Evolutionary conservation across 306 rosid species (phyloP), one percentile per base, ranked within the genome.

Genomic region (Alnus rubra): DNA sequence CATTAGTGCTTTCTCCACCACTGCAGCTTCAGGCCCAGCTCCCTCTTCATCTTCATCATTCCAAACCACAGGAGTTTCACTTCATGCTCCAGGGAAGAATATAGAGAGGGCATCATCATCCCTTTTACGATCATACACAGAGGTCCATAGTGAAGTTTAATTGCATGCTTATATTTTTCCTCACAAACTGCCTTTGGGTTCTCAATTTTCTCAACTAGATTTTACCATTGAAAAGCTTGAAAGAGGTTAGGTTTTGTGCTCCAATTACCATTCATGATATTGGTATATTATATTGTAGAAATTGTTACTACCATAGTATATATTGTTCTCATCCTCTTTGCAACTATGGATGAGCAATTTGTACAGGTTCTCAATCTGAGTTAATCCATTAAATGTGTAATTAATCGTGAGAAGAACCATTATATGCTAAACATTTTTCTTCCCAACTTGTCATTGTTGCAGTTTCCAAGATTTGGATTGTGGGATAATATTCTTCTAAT

Each of bases 41-140:
- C 81, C 65, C 0, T 87, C 90, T 49, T 81, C 87, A 4, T 81
- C 82, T 78, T 82, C 94, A 2, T 93, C 91, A 9, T 72, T 82
- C 42, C 85, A 67, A 65, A 55, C 23, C 52, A 52, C 73, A 33
- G 74, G 79, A 53, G 86, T 73, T 12, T 74, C 84, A 8, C 58
- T 82, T 68, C 75, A 68, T 73, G 71, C 85, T 33, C 62, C 77
- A 19, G 83, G 74, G 60, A 79, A 74, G 71, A 77, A 70, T 60
- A 39, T 12, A 4, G 88, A 87, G 79, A 87, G 77, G 82, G 82
- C 82, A 16, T 68, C 83, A 52, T 83, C 88, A 19, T 76, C 87
- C 33, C 89, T 89, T 74, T 62, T 89, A 42, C 79, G 64, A 31
- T 76, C 85, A 18, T 78, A 80, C 49, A 70, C 56, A 75, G 68